Evolutionary conservation across 371 early-diverging fungal species (phyloP).

Genomic region (Saksenaea oblongispora): DNA sequence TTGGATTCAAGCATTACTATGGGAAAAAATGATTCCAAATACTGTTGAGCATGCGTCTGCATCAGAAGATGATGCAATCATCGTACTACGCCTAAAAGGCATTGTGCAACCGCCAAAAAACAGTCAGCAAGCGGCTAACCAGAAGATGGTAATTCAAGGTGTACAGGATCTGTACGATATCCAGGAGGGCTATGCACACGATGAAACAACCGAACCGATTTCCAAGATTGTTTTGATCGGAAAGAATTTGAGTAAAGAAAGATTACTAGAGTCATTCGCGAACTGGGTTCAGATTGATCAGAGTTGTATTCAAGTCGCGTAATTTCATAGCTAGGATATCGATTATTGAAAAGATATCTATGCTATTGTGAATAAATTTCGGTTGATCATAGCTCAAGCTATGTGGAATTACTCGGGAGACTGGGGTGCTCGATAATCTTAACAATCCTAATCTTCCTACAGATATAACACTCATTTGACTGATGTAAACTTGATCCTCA

Average conservation of each 20-base stretch:
- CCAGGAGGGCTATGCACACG: slow-evolving; percentile 58
- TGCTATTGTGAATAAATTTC: too few relatives aligned
- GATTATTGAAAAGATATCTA: too few relatives aligned
- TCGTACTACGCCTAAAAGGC: slow-evolving; percentile 85
- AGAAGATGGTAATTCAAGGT: slow-evolving; percentile 78
- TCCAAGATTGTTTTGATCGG: slow-evolving; percentile 80
- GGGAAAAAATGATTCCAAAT: slow-evolving; percentile 77
- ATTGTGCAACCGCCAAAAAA: slow-evolving; percentile 59
- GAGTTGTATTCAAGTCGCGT: not conserved
- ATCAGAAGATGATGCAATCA: slow-evolving; percentile 32
- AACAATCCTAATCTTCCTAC: too few relatives aligned
- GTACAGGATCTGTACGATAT: slow-evolving; percentile 93
- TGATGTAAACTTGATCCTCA: too few relatives aligned
- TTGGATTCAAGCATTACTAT: slow-evolving; percentile 91
- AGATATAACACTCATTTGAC: too few relatives aligned
- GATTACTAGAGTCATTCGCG: slow-evolving; percentile 44
- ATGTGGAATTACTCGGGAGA: too few relatives aligned
- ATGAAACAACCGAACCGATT: slow-evolving; percentile 23
- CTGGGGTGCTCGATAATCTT: too few relatives aligned
- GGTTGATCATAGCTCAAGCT: too few relatives aligned
- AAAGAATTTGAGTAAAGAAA: slow-evolving; percentile 43
- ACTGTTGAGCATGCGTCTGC: not conserved
- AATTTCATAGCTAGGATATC: not conserved
- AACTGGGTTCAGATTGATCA: slow-evolving; percentile 18
- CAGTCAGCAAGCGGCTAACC: slow-evolving; percentile 11